Evolutionary conservation across 1,284 basidiomycete species (phyloP), one percentile per base, ranked within the genome.

Genomic region (Exobasidium rhododendri): DNA sequence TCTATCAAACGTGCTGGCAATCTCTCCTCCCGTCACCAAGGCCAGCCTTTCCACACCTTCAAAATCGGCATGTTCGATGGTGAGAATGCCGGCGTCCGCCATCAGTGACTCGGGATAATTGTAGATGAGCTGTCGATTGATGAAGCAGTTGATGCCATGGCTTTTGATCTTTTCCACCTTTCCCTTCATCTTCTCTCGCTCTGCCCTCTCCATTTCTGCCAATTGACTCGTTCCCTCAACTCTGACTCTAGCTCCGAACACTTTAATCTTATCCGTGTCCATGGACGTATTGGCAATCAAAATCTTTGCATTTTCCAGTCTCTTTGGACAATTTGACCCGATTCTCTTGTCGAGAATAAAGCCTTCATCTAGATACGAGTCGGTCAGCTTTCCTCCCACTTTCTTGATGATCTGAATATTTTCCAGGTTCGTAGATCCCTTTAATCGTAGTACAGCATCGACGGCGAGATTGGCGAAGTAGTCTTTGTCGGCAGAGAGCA

Each of bases 341-440:
- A 98, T 97, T 22, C 87, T 86, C 83, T 99, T 99, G 82, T 98
- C 92, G 52, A 99, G 87, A 78, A 99, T 98, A 83, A 98, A 99
- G 30, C 94, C 94, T 83, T 98, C 94, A 78, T 97, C 94, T 51
- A 99, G 87, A 83, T 98, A 99, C 17, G 92, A 96, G 78, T 98
- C 94, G 5, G 93, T 96, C 67, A 99, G 86, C 83, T 98, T 98
- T 64, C 96, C 96, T 63, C 96, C 96, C 40, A 92, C 90, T 83
- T 97, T 97, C 85, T 99, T 99, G 84, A 98, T 99, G 81, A 98
- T 90, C 82, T 99, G 96, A 70, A 99, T 97, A 80, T 98, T 94
- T 74, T 99, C 96, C 28, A 99, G 84, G 83, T 98, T 90, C 60
- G 92, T 94, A 40, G 92, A 94, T 29, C 93, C 93, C 84, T 94